These are phyloP conservation scores for Gamsiella multidivaricata DNA, from an alignment of 192 early-diverging fungal genomes.

Conservation along the genomic window DNA sequence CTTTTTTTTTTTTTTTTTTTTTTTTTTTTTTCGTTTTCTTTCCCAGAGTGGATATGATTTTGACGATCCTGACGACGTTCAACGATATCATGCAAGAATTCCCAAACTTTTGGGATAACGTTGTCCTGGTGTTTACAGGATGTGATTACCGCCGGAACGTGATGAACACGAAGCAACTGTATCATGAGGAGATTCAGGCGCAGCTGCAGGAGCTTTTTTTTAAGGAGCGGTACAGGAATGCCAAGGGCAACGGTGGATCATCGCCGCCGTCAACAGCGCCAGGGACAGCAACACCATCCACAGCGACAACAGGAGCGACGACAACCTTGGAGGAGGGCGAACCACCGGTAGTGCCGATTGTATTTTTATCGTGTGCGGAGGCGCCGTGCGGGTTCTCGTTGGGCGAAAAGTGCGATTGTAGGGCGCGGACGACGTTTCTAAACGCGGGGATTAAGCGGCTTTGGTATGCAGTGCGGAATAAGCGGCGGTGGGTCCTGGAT, in stretches of 20 bases:
- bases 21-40: neutral
- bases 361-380: slow-evolving; percentile 43
- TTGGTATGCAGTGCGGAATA: slow-evolving; percentile 35
- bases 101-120: slow-evolving; percentile 51
- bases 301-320: neutral
- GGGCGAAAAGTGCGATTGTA: slow-evolving; percentile 49
- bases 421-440: slow-evolving; percentile 41
- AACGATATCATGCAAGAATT: slow-evolving; percentile 55
- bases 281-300: neutral
- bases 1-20: neutral
- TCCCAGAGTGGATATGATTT: slow-evolving; percentile 46
- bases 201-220: slow-evolving; percentile 44
- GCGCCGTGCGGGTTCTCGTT: slow-evolving; percentile 41
- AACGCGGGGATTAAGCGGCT: slow-evolving; percentile 48
- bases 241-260: neutral
- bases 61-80: slow-evolving; percentile 38
- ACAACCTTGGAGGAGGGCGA: neutral
- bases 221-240: slow-evolving; percentile 8
- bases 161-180: slow-evolving; percentile 49
- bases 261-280: no score
- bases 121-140: slow-evolving; percentile 47
- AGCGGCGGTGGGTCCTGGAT: slow-evolving; percentile 47
- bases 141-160: slow-evolving; percentile 49
- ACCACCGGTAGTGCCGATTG: slow-evolving; percentile 25
- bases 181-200: slow-evolving; percentile 45